Base-by-base conservation (phyloP, 768 basidiomycete species). In the Suillus hirtellus region DNA sequence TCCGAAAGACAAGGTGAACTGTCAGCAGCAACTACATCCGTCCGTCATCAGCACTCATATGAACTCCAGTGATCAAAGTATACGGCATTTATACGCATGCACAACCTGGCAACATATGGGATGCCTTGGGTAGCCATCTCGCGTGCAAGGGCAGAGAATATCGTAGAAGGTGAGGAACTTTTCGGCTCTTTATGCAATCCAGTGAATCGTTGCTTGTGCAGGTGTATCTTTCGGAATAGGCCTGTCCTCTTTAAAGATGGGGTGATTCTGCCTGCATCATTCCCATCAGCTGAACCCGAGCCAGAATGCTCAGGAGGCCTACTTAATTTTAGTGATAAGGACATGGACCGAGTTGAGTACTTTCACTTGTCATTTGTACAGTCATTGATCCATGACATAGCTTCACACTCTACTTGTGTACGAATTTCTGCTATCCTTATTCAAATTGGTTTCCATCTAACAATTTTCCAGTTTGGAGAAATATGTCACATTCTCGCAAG, bases 371-470 rank as follows among this genome's bases (percentile, higher is more conserved):
- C 17, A 42, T 58, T 12, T 6, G 24, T 27, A 5, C 40, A 19
- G 40, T 11, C 7, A 27, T 54, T 52, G 24, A 50, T 67, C 12
- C 10, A 38, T 42, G 42, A 9, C 47, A 38, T 50, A 88, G 85
- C 75, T 88, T 10, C 86, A 89, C 66, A 77, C 82, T 1, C 77
- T 88, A 31, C 78, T 88, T 17, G 80, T 86, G 86, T 88, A 69
- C 60, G 84, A 14, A 24, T 34, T 55, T 34, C 58, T 8, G 31
- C 24, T 21, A 52, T 31, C 10, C 60, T 0, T 4, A 21, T 21
- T 10, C 31, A 4, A 17, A 59, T 80, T 27, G 1, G 17, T 19
- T 42, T 19, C 11, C 17, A 74, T 11, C 70, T 84, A 52, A 87
- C 62, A 83, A 82, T 70, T 82, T 80, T 50, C 70, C 81, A 74